phyloP scores from a whole-genome alignment of 2,329 filamentous ascomycete genomes.

The Lomentospora prolificans region DNA sequence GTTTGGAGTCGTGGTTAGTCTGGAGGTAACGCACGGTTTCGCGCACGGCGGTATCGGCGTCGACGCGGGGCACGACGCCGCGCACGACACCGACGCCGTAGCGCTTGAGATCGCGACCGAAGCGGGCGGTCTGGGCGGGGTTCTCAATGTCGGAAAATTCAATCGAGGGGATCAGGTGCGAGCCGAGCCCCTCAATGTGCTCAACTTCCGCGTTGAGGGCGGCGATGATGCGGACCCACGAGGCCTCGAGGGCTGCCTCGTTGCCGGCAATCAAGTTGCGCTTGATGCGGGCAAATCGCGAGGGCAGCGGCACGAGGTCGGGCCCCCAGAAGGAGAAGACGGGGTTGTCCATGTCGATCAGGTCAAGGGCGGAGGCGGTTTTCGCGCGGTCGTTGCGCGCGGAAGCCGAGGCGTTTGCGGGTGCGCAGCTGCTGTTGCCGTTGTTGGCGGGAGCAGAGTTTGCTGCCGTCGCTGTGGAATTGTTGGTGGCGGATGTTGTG shows the following conservation, averaged over 20 bases:
- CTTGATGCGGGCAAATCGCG: constrained; percentile 48
- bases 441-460: neutral
- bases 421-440: constrained; percentile 4
- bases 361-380: constrained; percentile 4
- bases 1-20: constrained; percentile 4
- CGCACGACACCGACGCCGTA: constrained; percentile 57
- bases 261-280: constrained; percentile 42
- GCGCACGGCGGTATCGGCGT: constrained; percentile 48
- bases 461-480: neutral
- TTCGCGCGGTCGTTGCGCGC: constrained; percentile 7
- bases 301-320: constrained; percentile 47
- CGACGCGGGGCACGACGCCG: constrained; percentile 47
- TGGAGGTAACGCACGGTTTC: constrained; percentile 44
- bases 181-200: constrained; percentile 39
- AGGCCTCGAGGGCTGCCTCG: constrained; percentile 43
- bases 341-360: constrained; percentile 33
- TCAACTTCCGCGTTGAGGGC: constrained; percentile 42
- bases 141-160: constrained; percentile 41
- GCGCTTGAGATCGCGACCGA: constrained; percentile 22
- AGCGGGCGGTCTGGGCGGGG: constrained; percentile 14
- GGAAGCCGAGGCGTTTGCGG: constrained; percentile 10
- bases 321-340: constrained; percentile 48
- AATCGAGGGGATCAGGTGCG: constrained; percentile 45
- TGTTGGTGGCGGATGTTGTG: neutral
- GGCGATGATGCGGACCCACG: constrained; percentile 43